Conservation (phyloP, 148 eudicot species). For the Camellia granthamiana region DNA sequence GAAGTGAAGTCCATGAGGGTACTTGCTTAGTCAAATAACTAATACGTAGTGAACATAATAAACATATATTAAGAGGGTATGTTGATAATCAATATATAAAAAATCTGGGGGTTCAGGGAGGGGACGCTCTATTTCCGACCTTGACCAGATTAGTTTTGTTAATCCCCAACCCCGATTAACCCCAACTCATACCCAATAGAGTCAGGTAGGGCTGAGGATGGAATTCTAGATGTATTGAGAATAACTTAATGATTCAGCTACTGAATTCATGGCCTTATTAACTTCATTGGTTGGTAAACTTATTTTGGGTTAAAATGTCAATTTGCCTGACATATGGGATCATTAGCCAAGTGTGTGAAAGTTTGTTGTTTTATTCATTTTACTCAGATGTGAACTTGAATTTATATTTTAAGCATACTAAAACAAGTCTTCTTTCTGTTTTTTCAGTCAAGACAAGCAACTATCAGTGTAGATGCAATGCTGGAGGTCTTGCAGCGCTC, state of each 20-base stretch:
- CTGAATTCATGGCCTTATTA: not conserved
- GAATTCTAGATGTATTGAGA: not conserved
- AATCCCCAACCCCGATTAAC: not conserved
- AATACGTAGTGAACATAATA: not conserved
- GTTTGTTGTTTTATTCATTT: slow-evolving; percentile 3
- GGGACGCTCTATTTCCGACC: not conserved
- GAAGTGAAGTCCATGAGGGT: slow-evolving; percentile 98
- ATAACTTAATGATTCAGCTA: too few species aligned
- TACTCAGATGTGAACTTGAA: not conserved
- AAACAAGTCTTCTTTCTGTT: not conserved
- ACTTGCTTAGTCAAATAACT: not conserved
- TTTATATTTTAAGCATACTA: slow-evolving; percentile 6
- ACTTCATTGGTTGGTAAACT: not conserved
- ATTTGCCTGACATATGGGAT: not conserved
- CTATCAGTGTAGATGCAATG: slow-evolving; percentile 77
- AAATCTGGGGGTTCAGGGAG: not conserved
- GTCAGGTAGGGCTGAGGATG: not conserved
- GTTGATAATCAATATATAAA: not conserved
- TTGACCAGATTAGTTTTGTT: not conserved
- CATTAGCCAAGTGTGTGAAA: not conserved
- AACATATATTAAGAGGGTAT: not conserved
- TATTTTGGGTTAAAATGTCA: slow-evolving; percentile 2
- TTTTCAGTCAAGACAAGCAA: slow-evolving; percentile 77
- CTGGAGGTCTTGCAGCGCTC: slow-evolving; percentile 67
- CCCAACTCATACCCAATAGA: not conserved